Evolutionary conservation across 306 rosid genomes (phyloP).

Genomic region (Citrullus colocynthis): DNA sequence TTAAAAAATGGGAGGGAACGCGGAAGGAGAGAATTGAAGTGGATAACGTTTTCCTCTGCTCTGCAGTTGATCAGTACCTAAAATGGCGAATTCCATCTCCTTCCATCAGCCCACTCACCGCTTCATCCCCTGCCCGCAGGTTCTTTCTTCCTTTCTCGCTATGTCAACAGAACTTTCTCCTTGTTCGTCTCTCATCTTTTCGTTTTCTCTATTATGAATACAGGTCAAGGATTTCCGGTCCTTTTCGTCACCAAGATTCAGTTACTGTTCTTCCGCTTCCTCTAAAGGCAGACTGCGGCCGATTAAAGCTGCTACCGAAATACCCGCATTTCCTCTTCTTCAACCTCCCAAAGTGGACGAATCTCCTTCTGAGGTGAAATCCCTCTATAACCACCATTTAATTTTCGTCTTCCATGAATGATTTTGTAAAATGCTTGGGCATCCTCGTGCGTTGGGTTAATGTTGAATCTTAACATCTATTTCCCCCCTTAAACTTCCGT

Average conservation of each 20-base stretch:
- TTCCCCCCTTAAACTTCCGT: slow-evolving; percentile 7
- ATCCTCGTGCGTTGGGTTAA: background rate
- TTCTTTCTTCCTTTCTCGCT: slow-evolving; percentile 9
- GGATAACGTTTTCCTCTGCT: background rate
- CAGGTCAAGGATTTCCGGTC: slow-evolving; percentile 36
- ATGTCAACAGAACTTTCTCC: background rate
- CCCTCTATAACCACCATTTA: background rate
- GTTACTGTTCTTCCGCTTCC: slow-evolving; percentile 13
- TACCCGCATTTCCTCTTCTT: slow-evolving; percentile 50
- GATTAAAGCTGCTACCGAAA: slow-evolving; percentile 40
- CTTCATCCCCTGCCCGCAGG: slow-evolving; percentile 52
- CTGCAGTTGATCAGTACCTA: background rate
- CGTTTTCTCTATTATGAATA: background rate
- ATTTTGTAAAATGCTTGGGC: background rate
- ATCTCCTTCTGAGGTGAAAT: slow-evolving; percentile 45
- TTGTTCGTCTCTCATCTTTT: background rate
- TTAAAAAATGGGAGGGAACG: background rate
- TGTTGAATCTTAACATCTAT: background rate
- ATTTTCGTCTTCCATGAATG: background rate
- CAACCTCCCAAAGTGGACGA: slow-evolving; percentile 39
- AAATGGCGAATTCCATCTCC: slow-evolving; percentile 52
- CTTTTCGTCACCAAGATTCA: slow-evolving; percentile 39
- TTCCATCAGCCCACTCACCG: slow-evolving; percentile 39
- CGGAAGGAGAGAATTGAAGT: background rate
- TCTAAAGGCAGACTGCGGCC: slow-evolving; percentile 23